Base-by-base conservation (phyloP, 345 rosid genomes). In the Aurinia saxatilis region DNA sequence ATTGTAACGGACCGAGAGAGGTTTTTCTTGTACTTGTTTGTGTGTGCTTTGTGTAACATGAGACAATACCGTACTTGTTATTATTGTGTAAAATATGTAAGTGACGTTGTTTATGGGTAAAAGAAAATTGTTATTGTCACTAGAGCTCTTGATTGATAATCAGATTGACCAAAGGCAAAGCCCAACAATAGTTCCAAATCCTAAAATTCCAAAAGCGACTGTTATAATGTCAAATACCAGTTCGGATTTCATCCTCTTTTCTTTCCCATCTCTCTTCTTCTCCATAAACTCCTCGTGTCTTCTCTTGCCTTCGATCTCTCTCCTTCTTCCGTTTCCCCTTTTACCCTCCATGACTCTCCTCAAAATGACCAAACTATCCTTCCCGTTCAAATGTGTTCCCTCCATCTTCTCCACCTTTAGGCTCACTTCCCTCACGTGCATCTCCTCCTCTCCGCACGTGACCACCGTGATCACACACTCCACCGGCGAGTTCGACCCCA, bases 401-500 rank as follows among this genome's bases (percentile, higher is more conserved):
- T 88, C 95, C 80, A 77, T 63, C 67, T 84, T 81, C 82, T 91
- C 90, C 64, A 79, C 76, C 39, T 77, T 87, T 16, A 88, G 40
- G 38, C 86, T 73, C 68, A 84, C 88, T 45, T 82, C 96, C 76
- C 69, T 78, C 86, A 85, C 77, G 74, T 80, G 79, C 95, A 81
- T 75, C 58, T 67, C 80, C 72, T 82, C 86, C 15, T 68, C 80
- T 5, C n/a, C n/a, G n/a, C n/a, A n/a, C 81, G 85, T 79, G 60
- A 86, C 80, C 67, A 79, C 49, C 67, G 73, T 60, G 6, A 84
- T 76, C 47, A 64, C 85, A 47, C 86, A 73, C 63, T 73, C 67
- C 14, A 66, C 72, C 58, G 62, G 15, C 50, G 38, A 29, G 11
- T 15, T 9, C 0, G 10, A 15, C 0, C 16, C 23, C 42, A 70